Base-by-base conservation (phyloP, 805 yeast genomes). In the Starmerella etchellsii region DNA sequence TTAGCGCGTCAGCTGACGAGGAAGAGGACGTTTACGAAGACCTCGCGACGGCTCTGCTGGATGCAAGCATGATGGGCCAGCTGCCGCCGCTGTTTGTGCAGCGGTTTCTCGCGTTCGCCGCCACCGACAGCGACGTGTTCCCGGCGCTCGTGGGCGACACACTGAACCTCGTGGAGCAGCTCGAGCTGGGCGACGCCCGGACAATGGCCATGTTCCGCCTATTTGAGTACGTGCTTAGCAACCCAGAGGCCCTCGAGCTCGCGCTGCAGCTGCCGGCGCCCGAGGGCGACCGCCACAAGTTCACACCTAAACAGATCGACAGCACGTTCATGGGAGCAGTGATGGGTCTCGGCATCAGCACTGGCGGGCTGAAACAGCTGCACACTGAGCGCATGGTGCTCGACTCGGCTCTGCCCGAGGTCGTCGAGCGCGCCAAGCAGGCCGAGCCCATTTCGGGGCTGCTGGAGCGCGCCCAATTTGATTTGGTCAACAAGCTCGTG, bases 401-500 rank as follows among this genome's bases (percentile, higher is more conserved):
- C 18, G 27, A 26, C 21, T 15, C 37, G 21, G 20, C 29, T 4
- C 18, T 36, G 14, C 32, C 31, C 15, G 78, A 76, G 49, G 16
- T 55, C 1, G 50, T 49, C 11, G 49, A 72, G 18, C 49, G 69
- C 31, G 64, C 63, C 40, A 41, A 48, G 40, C 15, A 34, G 37
- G 11, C 43, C 3, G 36, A 38, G 11, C 47, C 54, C 1, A 32
- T 53, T 14, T 36, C 51, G 38, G 76, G 69, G 42, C 77, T 76
- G 45, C 56, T 84, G 40, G 58, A 67, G 3, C 78, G 74, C 33
- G 65, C 81, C 24, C 44, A 39, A 31, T 31, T 82, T 54, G 69
- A 65, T 48, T 73, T 91, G 30, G 61, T 77, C 39, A 81, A 87
- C 55, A 76, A 72, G 52, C 68, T 91, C 34, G 71, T 91, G 13